Conservation (phyloP, 441 rosid genomes). For the Pelargonium myrrhifolium region DNA sequence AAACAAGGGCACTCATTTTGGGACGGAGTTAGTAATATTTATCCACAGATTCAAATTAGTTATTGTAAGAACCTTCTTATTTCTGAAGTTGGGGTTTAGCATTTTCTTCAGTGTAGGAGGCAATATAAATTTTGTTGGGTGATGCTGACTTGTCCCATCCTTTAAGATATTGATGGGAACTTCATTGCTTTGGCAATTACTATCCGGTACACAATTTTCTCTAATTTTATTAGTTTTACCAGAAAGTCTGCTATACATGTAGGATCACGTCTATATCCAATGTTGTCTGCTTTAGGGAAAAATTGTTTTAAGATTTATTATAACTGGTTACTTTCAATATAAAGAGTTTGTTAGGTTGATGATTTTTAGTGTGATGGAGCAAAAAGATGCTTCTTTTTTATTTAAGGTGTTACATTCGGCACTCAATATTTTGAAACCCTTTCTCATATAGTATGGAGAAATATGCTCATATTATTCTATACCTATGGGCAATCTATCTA, state of each 20-base stretch:
- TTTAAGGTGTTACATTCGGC: not conserved
- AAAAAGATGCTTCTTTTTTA: not conserved
- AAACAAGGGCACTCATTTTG: too few species aligned
- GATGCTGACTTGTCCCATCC: not conserved
- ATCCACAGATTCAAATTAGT: not conserved
- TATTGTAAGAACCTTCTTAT: not conserved
- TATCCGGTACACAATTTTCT: not conserved
- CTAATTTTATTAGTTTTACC: not conserved
- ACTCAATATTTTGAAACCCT: not conserved
- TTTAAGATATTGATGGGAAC: not conserved
- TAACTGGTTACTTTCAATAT: not conserved
- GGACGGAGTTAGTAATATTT: too few species aligned
- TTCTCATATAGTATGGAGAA: conserved; percentile 1
- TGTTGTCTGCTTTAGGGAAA: not conserved
- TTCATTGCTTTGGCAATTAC: not conserved
- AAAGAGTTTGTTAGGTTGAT: not conserved
- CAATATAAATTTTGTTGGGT: not conserved
- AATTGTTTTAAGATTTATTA: too few species aligned
- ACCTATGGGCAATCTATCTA: not conserved
- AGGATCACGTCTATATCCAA: not conserved
- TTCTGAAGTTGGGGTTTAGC: not conserved
- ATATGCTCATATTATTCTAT: conserved; percentile 1
- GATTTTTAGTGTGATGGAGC: conserved; percentile 1
- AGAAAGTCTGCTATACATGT: not conserved
- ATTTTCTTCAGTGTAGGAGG: not conserved